Conservation (phyloP, 2,329 filamentous ascomycete species). For the Stemphylium beticola region DNA sequence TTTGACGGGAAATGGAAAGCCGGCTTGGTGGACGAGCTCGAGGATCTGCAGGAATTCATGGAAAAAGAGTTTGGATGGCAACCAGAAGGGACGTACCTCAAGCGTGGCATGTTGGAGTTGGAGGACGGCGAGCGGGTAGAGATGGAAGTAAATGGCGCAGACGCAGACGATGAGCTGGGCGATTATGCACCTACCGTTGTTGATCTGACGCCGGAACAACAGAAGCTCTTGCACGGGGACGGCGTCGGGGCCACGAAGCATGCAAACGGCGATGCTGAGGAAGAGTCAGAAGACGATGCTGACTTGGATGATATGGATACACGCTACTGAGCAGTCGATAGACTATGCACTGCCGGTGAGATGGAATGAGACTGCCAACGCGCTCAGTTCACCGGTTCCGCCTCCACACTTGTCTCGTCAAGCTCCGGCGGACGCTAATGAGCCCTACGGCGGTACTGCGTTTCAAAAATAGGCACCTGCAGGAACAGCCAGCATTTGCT, state of each 20-base stretch:
- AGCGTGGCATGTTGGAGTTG: constrained; percentile 63
- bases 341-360: constrained; percentile 30
- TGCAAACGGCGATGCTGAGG: constrained; percentile 30
- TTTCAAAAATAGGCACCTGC: constrained; percentile 12
- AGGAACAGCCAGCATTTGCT: constrained; percentile 1
- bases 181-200: constrained; percentile 69
- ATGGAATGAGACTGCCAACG: constrained; percentile 13
- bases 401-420: not conserved
- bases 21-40: constrained; percentile 60
- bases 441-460: constrained; percentile 4
- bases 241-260: constrained; percentile 25
- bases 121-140: constrained; percentile 69
- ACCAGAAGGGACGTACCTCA: constrained; percentile 60
- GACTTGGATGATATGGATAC: constrained; percentile 50
- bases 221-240: constrained; percentile 44
- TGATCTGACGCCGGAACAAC: constrained; percentile 56
- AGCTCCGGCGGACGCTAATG: constrained; percentile 1
- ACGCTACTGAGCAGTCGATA: constrained; percentile 38
- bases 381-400: constrained; percentile 5
- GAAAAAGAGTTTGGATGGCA: constrained; percentile 65
- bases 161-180: constrained; percentile 68
- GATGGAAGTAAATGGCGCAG: constrained; percentile 60
- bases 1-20: constrained; percentile 50
- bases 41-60: constrained; percentile 62
- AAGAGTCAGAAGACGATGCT: constrained; percentile 48